These are phyloP conservation scores for Mortierella claussenii DNA, from an alignment of 192 early-diverging fungal genomes.

Conservation along the genomic window DNA sequence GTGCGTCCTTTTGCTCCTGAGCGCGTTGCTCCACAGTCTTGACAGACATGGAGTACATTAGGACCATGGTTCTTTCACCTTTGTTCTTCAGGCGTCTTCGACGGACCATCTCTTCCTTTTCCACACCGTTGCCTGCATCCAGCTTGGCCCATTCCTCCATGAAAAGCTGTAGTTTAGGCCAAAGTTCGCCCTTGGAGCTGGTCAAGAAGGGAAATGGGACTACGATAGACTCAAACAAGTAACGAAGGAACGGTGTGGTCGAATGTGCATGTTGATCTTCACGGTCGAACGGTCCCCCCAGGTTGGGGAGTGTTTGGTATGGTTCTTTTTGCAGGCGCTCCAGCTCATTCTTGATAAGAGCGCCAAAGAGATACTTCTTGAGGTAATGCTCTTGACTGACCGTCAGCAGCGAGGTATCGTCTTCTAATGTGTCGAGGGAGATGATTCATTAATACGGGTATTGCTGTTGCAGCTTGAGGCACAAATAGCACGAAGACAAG, in stretches of 20 bases:
- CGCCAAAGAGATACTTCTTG: slow-evolving; percentile 61
- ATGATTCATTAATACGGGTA: no score
- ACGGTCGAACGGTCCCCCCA: slow-evolving; percentile 35
- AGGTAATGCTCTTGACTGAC: slow-evolving; percentile 63
- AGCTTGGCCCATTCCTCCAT: slow-evolving; percentile 59
- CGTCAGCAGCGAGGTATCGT: slow-evolving; percentile 16
- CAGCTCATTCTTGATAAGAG: slow-evolving; percentile 59
- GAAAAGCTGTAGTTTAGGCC: slow-evolving; percentile 60
- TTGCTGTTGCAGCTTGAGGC: no score
- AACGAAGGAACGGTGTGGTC: slow-evolving; percentile 56
- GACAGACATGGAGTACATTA: slow-evolving; percentile 43
- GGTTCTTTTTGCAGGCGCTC: slow-evolving; percentile 35
- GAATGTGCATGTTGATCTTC: slow-evolving; percentile 29
- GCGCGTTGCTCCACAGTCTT: slow-evolving; percentile 44
- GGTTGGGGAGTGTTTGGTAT: slow-evolving; percentile 25
- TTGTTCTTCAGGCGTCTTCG: slow-evolving; percentile 36
- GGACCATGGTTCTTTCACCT: slow-evolving; percentile 26
- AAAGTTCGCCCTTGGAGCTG: slow-evolving; percentile 48
- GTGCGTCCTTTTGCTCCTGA: slow-evolving; percentile 16
- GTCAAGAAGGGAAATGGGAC: slow-evolving; percentile 63
- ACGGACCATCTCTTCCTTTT: slow-evolving; percentile 36
- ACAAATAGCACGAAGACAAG: no score
- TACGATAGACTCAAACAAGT: slow-evolving; percentile 57
- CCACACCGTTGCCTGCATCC: slow-evolving; percentile 42
- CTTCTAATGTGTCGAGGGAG: no score